Percentiles rank a stretch among this genome's conserved stretches.
These are phyloP conservation scores for Globisporangium alternatum DNA, from an alignment of 352 stramenopile genomes.

Conservation along the genomic window DNA sequence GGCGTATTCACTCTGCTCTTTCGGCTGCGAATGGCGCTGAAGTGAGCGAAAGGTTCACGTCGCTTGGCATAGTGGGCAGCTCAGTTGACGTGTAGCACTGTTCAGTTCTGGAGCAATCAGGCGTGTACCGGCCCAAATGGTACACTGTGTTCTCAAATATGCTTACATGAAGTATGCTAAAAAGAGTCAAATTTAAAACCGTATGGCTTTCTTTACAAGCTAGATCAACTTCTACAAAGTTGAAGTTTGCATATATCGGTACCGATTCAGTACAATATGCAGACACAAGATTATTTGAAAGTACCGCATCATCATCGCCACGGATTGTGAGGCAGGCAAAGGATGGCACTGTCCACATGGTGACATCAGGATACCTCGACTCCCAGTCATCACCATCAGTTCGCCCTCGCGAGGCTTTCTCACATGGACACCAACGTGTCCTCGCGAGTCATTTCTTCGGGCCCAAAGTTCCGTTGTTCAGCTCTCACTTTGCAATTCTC, in stretches of 20 bases:
- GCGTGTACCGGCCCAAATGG: not conserved
- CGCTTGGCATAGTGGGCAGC: not conserved
- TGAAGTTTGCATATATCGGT: not conserved
- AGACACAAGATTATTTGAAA: not conserved
- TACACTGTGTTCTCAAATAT: not conserved
- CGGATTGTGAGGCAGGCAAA: not conserved
- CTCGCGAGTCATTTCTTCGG: no score
- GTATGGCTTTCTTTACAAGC: no score
- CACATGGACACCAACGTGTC: no score
- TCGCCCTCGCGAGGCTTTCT: not conserved
- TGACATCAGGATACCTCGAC: not conserved
- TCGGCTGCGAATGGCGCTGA: not conserved
- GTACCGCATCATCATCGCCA: constrained; percentile 1
- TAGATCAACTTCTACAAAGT: no score
- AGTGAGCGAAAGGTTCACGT: not conserved
- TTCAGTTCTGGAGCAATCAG: no score
- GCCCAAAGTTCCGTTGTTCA: no score
- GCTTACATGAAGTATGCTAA: not conserved
- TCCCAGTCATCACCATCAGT: not conserved
- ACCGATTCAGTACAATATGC: not conserved
- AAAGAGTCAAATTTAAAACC: no score
- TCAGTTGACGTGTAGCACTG: not conserved
- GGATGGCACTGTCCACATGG: no score
- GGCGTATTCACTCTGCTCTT: not conserved
- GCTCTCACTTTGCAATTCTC: not conserved